Evolutionary conservation across 2,329 filamentous ascomycete species (phyloP), one percentile per base, ranked within the genome.

Genomic region (Nemania sp.): DNA sequence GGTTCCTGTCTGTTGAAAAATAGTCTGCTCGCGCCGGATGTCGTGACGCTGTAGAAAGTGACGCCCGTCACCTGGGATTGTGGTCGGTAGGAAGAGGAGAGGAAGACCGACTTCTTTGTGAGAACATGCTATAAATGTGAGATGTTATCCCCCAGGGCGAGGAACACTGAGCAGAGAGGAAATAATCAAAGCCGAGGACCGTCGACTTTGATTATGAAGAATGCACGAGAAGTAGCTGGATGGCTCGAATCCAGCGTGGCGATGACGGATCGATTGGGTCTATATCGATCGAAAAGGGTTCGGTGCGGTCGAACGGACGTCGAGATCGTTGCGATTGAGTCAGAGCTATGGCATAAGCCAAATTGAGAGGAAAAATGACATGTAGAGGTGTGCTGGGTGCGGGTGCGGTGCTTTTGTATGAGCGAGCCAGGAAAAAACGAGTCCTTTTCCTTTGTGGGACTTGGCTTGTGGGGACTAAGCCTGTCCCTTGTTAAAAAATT

Each of bases 11-110:
- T 51, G 47, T 27, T 51, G 8, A 56, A 18, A 35, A 57, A 29
- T n/a, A 27, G 59, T 67, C 75, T 67, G 75, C 32, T 82, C 78
- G 83, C 81, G 82, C 81, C 79, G 79, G 78, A 60, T 82, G 80
- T 82, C 82, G 83, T 80, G 79, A 80, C 82, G 81, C 82, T 77
- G 75, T 75, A 79, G 80, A 79, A 78, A 80, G 80, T 80, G 80
- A 82, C 77, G 79, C 82, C 81, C 80, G 85, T 88, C 86, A 88
- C 86, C 86, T 86, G 83, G 85, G 84, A 86, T 86, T 87, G 83
- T 85, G 83, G 82, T 87, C 85, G 85, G 85, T 84, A 78, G 84
- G 84, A 83, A 83, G 85, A 84, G 82, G 84, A 80, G 83, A 85
- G 79, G 81, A 83, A 79, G 80, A 81, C 77, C 81, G 81, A 84